These are phyloP conservation scores for Apiotrichum veenhuisii DNA, from an alignment of 1,284 basidiomycete genomes.

Conservation along the genomic window DNA sequence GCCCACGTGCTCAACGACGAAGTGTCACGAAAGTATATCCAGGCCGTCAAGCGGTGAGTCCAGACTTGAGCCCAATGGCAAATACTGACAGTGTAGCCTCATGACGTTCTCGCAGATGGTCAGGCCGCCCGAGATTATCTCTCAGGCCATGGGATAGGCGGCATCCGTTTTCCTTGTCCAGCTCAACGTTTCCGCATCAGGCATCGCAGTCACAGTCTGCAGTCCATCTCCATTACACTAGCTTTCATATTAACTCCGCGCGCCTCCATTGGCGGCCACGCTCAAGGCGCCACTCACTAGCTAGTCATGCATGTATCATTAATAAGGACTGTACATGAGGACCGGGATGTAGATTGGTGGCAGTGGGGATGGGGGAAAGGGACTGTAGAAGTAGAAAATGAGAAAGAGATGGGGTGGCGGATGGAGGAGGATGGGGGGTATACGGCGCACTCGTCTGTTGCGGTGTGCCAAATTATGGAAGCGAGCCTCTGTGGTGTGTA, in stretches of 20 bases:
- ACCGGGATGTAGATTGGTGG: too few species aligned
- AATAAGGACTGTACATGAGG: conserved; percentile 1
- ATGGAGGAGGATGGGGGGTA: too few species aligned
- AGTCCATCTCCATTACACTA: background rate
- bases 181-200: background rate
- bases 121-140: conserved; percentile 83
- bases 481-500: too few species aligned
- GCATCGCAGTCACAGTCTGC: background rate
- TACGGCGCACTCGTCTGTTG: too few species aligned
- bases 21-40: conserved; percentile 97
- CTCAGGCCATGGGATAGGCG: conserved; percentile 79
- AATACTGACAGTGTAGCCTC: conserved; percentile 54
- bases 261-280: too few species aligned
- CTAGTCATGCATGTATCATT: conserved; percentile 6
- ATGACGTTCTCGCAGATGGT: conserved; percentile 93
- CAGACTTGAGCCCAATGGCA: too few species aligned
- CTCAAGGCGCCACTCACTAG: background rate
- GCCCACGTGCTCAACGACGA: conserved; percentile 99
- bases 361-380: too few species aligned
- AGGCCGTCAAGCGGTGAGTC: conserved; percentile 84
- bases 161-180: background rate
- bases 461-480: too few species aligned
- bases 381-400: too few species aligned
- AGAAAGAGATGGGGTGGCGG: too few species aligned
- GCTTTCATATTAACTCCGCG: too few species aligned